These are phyloP conservation scores for Gyrodon lividus DNA, from an alignment of 768 basidiomycete genomes.

Conservation along the genomic window DNA sequence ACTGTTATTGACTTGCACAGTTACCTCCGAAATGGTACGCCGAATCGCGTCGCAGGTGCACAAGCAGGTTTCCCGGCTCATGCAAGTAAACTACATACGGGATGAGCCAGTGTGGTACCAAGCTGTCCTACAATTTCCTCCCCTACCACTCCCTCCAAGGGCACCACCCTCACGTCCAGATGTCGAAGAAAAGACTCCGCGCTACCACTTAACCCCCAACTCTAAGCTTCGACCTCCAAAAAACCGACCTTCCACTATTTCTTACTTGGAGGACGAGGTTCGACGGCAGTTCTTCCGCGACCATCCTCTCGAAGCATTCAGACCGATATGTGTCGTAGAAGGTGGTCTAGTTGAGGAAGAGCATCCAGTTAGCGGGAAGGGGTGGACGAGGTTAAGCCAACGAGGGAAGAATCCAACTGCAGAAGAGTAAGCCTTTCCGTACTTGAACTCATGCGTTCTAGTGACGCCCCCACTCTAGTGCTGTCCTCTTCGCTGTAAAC, in stretches of 20 bases:
- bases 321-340: conserved; percentile 78
- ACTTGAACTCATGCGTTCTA: background rate
- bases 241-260: conserved; percentile 55
- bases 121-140: conserved; percentile 86
- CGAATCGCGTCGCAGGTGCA: conserved; percentile 87
- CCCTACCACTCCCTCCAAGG: conserved; percentile 79
- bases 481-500: conserved; percentile 76
- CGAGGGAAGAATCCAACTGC: conserved; percentile 77
- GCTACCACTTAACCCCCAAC: conserved; percentile 21
- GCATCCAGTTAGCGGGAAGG: conserved; percentile 53
- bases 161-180: conserved; percentile 56
- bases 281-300: conserved; percentile 92
- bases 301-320: conserved; percentile 94
- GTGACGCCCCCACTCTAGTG: conserved; percentile 45
- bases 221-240: conserved; percentile 36
- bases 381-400: conserved; percentile 82
- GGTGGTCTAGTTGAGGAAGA: conserved; percentile 52
- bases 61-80: conserved; percentile 78
- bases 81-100: conserved; percentile 61
- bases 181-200: conserved; percentile 44
- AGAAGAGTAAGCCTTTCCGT: conserved; percentile 73
- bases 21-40: conserved; percentile 55
- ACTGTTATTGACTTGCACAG: background rate
- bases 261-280: conserved; percentile 82
- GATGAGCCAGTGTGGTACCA: conserved; percentile 79